Base-by-base conservation (phyloP, 1,139 yeast species). In the Pichia sp. region DNA sequence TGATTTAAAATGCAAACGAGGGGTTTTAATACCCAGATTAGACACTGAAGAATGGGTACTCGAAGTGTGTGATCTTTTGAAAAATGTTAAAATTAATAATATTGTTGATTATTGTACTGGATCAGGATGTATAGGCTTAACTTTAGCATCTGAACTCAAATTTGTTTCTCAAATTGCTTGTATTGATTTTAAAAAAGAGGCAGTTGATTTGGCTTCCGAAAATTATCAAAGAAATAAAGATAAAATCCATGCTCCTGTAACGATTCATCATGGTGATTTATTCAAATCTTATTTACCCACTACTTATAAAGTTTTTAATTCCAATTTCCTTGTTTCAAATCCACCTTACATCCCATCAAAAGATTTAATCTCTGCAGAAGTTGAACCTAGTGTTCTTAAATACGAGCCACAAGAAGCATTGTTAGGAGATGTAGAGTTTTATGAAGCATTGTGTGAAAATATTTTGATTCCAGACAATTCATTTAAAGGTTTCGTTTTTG, bases 11-110 rank as follows among this genome's bases (percentile, higher is more conserved):
- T 87, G 96, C 57, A 57, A 64, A 26, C 69, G 69, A 1, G 80
- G 80, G 0, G 97, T 87, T 2, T 66, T 92, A 49, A 89, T 92
- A 37, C 98, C 98, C 0, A 66, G 98, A 41, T 82, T 95, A 85
- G 98, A 92, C 59, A 92, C 98, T 0, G 97, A 92, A 59, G 96
- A 87, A 56, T 90, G 97, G 97, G 70, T 76, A 7, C 32, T 65
- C 30, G 70, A 69, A 46, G 58, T 86, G 29, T 64, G 68, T 0
- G 49, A 53, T 0, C 32, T 58, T 8, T 38, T 78, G 16, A 39
- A 42, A 8, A 33, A 48, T 11, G 33, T 24, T 6, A 30, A 36
- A 2, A 37, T 43, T 9, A 42, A 44, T 11, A 56, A 51, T 2
- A 60, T 83, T 1, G 55, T 84, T 6, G 98, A 92, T 64, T 72